Percentiles rank a stretch among this genome's conserved stretches.
These are phyloP conservation scores for Rutstroemia sp. DNA, from an alignment of 2,329 filamentous ascomycete genomes.

Conservation along the genomic window DNA sequence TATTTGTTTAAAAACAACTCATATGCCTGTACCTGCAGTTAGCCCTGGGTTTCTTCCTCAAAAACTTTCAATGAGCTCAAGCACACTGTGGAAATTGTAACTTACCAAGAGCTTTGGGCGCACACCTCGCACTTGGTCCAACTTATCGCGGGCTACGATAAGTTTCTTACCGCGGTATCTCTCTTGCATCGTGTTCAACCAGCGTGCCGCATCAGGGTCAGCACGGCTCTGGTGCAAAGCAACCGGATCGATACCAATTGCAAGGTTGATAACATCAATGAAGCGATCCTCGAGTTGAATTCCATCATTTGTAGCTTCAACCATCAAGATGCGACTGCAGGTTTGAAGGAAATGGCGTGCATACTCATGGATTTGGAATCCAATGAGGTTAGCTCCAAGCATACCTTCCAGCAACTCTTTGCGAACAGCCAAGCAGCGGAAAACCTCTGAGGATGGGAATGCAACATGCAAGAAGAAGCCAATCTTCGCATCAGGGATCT, in stretches of 20 bases:
- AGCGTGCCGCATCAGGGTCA: slow-evolving; percentile 65
- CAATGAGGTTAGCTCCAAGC: slow-evolving; percentile 84
- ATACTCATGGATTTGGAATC: slow-evolving; percentile 92
- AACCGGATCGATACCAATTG: slow-evolving; percentile 86
- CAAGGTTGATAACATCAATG: slow-evolving; percentile 75
- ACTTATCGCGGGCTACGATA: slow-evolving; percentile 89
- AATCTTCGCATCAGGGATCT: slow-evolving; percentile 87
- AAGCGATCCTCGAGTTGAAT: slow-evolving; percentile 89
- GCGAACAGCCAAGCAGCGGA: slow-evolving; percentile 81
- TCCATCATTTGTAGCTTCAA: slow-evolving; percentile 82
- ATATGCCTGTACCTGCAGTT: slow-evolving; percentile 42
- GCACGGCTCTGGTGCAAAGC: slow-evolving; percentile 65
- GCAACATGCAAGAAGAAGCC: slow-evolving; percentile 94
- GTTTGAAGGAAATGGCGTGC: slow-evolving; percentile 92
- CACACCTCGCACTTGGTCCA: slow-evolving; percentile 87
- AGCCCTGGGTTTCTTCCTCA: background rate
- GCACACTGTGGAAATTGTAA: background rate
- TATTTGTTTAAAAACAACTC: slow-evolving; percentile 93
- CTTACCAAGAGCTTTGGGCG: slow-evolving; percentile 72
- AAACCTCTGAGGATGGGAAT: slow-evolving; percentile 94
- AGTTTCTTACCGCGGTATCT: slow-evolving; percentile 83
- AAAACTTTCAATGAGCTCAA: background rate
- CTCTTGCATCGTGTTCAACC: slow-evolving; percentile 74
- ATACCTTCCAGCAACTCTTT: slow-evolving; percentile 86
- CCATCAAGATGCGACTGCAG: slow-evolving; percentile 82